These are phyloP conservation scores for Meyerozyma smithsonii DNA, from an alignment of 1,139 yeast species.

Conservation along the genomic window DNA sequence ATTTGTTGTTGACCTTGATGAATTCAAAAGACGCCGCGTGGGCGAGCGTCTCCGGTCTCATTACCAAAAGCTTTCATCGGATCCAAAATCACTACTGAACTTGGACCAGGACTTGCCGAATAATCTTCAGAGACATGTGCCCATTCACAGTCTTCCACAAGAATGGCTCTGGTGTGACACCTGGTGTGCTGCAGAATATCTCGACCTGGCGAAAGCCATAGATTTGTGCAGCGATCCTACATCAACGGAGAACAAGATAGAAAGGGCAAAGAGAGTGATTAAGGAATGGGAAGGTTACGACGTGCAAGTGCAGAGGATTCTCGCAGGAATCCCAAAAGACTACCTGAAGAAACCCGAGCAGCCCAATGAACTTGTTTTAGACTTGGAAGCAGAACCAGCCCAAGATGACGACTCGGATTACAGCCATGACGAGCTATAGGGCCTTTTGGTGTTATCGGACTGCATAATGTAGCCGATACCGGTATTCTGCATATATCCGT, in stretches of 20 bases:
- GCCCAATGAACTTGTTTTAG: not conserved
- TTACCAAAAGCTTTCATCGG: conserved; percentile 77
- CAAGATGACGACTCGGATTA: not conserved
- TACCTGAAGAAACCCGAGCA: not conserved
- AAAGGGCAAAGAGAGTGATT: conserved; percentile 65
- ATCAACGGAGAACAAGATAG: conserved; percentile 72
- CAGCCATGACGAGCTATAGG: conserved; percentile 1
- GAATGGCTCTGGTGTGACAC: conserved; percentile 95
- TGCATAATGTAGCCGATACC: not conserved
- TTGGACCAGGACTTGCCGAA: conserved; percentile 92
- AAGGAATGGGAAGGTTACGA: conserved; percentile 77
- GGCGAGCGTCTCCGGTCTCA: conserved; percentile 84
- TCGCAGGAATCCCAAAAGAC: not conserved
- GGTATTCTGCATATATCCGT: not conserved
- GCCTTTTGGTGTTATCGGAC: not conserved
- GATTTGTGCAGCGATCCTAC: conserved; percentile 82
- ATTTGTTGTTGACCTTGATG: conserved; percentile 70
- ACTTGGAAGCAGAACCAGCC: not conserved
- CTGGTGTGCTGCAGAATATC: conserved; percentile 73
- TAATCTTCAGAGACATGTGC: conserved; percentile 64
- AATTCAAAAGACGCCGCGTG: conserved; percentile 60
- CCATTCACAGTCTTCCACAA: conserved; percentile 69
- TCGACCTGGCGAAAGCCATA: conserved; percentile 64
- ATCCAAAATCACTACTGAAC: conserved; percentile 72
- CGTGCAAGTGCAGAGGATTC: conserved; percentile 29